Evolutionary conservation across 2,329 filamentous ascomycete species (phyloP), one percentile per base, ranked within the genome.

Genomic region (Fusarium praegraminearum): DNA sequence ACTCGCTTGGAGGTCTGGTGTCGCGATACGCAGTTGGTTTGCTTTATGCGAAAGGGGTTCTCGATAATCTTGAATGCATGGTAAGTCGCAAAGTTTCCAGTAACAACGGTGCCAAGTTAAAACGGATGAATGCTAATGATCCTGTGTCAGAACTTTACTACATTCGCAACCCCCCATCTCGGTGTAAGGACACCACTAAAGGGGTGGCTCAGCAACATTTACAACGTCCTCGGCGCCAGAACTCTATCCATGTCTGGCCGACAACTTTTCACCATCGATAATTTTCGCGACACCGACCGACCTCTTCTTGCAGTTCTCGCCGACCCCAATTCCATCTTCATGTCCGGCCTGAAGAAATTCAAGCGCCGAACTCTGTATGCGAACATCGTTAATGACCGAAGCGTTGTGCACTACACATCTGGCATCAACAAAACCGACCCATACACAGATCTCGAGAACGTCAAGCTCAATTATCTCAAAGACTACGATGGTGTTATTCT

Each of bases 1-100:
- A 98, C 79, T 97, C 93, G 0, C 85, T 98, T 2, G 95, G 95
- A 46, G 95, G 95, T 0, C 83, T 98, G 9, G 89, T 98, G 7
- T 90, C 93, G 12, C 87, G 95, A 63, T 98, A 97, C 81, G 91
- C 93, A 3, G 86, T 97, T 59, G 95, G 95, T 1, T 82, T 98
- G 74, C 84, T 98, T 5, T 89, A 94, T 73, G 90, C 92, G 57
- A 92, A 91, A 74, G 93, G 94, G 11, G 84, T 93, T 61, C 89
- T 98, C 59, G 90, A 97, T 59, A 85, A 86, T 61, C 85, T 98
- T 28, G 86, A 93, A 76, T 95, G 95, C 70, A 87, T 95, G 80
- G 89, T 91, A 82, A 49, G 54, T 56, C 20, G 16, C 7, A 26
- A 18, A 26, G 28, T 32, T 28, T 28, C 44, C 28, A 15, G 12